phyloP scores from a whole-genome alignment of 139 green algal species.

The Chlorella vulgaris region DNA sequence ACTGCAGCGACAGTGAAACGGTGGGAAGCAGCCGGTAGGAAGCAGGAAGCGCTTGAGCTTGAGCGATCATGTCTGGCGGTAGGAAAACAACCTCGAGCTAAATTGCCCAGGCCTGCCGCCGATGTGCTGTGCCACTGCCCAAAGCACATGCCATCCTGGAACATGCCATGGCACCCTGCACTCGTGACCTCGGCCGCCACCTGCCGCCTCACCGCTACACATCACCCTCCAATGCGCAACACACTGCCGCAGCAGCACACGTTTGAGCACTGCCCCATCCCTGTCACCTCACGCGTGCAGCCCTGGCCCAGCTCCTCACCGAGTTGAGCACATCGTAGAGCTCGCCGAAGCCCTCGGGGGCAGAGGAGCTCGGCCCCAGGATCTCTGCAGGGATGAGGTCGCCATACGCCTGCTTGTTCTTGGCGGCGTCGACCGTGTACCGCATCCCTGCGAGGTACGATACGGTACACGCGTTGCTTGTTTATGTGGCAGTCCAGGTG shows the following conservation, averaged over 20 bases:
- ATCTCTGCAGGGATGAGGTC: neutral
- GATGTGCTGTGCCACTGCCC: too few relatives aligned
- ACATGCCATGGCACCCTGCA: too few relatives aligned
- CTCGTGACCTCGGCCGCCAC: too few relatives aligned
- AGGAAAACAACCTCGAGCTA: too few relatives aligned
- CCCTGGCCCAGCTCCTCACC: neutral
- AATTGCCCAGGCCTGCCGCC: too few relatives aligned
- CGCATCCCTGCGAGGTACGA: conserved; percentile 11
- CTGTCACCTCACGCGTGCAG: neutral
- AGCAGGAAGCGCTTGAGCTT: too few relatives aligned
- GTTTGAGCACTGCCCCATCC: neutral
- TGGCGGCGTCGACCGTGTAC: neutral
- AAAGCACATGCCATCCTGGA: too few relatives aligned
- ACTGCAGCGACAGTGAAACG: neutral
- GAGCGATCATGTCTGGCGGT: too few relatives aligned
- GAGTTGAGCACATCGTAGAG: neutral
- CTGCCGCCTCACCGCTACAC: too few relatives aligned
- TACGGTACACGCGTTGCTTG: neutral
- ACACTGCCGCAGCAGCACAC: too few relatives aligned
- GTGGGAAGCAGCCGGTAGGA: too few relatives aligned
- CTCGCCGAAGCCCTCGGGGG: neutral
- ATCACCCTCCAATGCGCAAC: too few relatives aligned
- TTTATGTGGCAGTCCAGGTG: neutral
- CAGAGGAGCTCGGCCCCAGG: neutral
- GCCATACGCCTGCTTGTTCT: neutral